Evolutionary conservation across 129 eudicot genomes (phyloP).

Genomic region (Rutidosis leptorrhynchoides): DNA sequence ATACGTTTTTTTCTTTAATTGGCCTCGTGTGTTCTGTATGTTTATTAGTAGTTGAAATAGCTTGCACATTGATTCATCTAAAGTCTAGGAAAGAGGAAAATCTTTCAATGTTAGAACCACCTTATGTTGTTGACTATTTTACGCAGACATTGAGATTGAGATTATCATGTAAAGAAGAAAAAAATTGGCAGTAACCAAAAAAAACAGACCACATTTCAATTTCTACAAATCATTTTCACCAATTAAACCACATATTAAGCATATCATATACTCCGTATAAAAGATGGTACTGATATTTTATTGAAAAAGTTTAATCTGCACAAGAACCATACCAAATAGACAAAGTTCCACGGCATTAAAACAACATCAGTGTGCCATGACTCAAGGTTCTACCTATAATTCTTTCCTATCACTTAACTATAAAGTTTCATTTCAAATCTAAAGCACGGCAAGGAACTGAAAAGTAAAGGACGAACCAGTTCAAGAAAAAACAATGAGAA

Average conservation of each 20-base stretch:
- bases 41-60: constrained; percentile 12
- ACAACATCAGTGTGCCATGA: constrained; percentile 6
- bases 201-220: not conserved
- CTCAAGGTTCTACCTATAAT: constrained; percentile 27
- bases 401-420: constrained; percentile 10
- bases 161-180: no score
- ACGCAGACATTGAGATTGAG: no score
- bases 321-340: not conserved
- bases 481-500: constrained; percentile 17
- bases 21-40: not conserved
- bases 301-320: not conserved
- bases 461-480: constrained; percentile 7
- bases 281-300: not conserved
- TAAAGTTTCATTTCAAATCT: constrained; percentile 15
- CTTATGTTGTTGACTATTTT: no score
- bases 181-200: not conserved
- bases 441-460: not conserved
- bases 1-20: not conserved
- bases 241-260: not conserved
- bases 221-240: not conserved
- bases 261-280: not conserved
- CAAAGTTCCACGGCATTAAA: not conserved
- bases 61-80: constrained; percentile 16
- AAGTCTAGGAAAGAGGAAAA: not conserved
- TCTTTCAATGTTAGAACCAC: no score